Evolutionary conservation across 2,329 filamentous ascomycete genomes (phyloP).

Genomic region (Neonectria ditissima): DNA sequence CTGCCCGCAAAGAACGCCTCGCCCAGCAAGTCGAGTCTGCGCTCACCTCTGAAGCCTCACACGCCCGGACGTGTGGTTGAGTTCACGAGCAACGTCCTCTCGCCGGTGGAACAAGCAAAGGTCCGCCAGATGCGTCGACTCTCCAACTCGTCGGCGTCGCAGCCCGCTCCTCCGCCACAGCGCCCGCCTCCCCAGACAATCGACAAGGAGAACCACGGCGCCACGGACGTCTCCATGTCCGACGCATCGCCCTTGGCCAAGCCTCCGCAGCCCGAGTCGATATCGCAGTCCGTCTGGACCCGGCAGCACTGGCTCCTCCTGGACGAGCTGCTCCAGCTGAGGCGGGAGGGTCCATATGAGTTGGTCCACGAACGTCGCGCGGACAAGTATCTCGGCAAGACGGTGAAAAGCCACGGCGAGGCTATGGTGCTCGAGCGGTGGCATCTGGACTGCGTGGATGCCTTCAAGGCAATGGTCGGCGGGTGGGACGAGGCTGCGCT

Average conservation of each 20-base stretch:
- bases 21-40: slow-evolving; percentile 67
- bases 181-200: slow-evolving; percentile 33
- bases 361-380: slow-evolving; percentile 45
- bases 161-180: slow-evolving; percentile 28
- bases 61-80: slow-evolving; percentile 70
- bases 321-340: slow-evolving; percentile 63
- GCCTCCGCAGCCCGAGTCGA: slow-evolving; percentile 31
- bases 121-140: slow-evolving; percentile 47
- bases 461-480: slow-evolving; percentile 61
- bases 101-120: slow-evolving; percentile 57
- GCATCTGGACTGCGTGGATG: slow-evolving; percentile 70
- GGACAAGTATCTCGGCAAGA: slow-evolving; percentile 59
- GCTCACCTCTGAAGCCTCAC: slow-evolving; percentile 68
- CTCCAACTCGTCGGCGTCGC: slow-evolving; percentile 41
- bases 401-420: slow-evolving; percentile 60
- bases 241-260: slow-evolving; percentile 45
- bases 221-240: slow-evolving; percentile 43
- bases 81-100: slow-evolving; percentile 64
- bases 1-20: slow-evolving; percentile 65
- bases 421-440: slow-evolving; percentile 63
- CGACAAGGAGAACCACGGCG: slow-evolving; percentile 51
- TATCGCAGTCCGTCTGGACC: slow-evolving; percentile 61
- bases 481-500: slow-evolving; percentile 63
- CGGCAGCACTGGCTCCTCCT: slow-evolving; percentile 66
- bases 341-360: slow-evolving; percentile 55